These are phyloP conservation scores for Blastobotrys capitulatus DNA, from an alignment of 1,139 yeast species.

Conservation along the genomic window DNA sequence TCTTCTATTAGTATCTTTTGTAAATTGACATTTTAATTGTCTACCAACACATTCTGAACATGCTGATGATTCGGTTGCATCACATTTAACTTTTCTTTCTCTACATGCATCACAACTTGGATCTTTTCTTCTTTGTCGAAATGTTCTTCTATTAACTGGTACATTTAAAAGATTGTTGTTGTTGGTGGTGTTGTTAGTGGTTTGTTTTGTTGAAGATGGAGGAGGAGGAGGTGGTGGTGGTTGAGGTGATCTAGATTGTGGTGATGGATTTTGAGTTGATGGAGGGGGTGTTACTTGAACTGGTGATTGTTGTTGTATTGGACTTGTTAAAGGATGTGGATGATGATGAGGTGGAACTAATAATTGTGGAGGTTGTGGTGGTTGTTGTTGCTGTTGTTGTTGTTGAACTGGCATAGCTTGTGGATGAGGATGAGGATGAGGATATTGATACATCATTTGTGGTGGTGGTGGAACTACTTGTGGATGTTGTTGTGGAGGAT, in stretches of 20 bases:
- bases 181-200: background rate
- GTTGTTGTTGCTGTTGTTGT: background rate
- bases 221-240: conserved; percentile 4
- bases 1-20: conserved; percentile 26
- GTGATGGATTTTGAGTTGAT: background rate
- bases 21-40: conserved; percentile 30
- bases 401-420: background rate
- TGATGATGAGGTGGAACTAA: background rate
- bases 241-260: background rate
- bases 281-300: conserved; percentile 4
- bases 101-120: conserved; percentile 34
- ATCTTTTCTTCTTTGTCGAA: conserved; percentile 30
- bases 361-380: background rate
- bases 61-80: conserved; percentile 28
- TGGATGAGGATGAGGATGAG: background rate
- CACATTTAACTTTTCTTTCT: conserved; percentile 33
- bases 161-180: conserved; percentile 6
- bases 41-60: conserved; percentile 31
- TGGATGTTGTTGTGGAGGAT: background rate
- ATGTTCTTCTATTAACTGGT: conserved; percentile 19
- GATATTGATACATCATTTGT: background rate
- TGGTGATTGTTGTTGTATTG: background rate
- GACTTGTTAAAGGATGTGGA: background rate
- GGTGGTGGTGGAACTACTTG: conserved; percentile 4
- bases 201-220: conserved; percentile 7